Evolutionary conservation across 176 grass and related monocot species (phyloP).

Genomic region (Hsuehochloa calcarea): DNA sequence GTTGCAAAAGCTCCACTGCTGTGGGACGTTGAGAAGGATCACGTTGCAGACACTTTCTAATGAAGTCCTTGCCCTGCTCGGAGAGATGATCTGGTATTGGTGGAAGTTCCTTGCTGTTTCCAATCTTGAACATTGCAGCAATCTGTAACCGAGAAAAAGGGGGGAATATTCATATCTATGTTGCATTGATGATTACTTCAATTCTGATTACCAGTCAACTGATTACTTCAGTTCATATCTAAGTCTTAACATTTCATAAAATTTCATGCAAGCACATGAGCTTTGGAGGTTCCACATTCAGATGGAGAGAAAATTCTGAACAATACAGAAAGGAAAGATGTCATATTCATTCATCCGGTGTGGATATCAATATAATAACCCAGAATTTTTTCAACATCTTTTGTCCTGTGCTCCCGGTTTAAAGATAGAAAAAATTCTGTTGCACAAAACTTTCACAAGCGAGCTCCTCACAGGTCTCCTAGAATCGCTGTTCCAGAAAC

Average conservation of each 20-base stretch:
- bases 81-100: slow-evolving; percentile 91
- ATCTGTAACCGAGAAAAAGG: slow-evolving; percentile 51
- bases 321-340: not conserved
- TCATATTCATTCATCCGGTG: not conserved
- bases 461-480: not conserved
- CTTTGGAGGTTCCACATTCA: slow-evolving; percentile 16
- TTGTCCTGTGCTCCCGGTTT: not conserved
- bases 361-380: not conserved
- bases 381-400: not conserved
- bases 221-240: not conserved
- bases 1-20: slow-evolving; percentile 80
- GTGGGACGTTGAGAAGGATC: slow-evolving; percentile 79
- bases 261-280: slow-evolving; percentile 18
- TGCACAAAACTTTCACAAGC: not conserved
- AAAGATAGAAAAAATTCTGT: not conserved
- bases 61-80: slow-evolving; percentile 74
- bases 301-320: not conserved
- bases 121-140: slow-evolving; percentile 99
- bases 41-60: slow-evolving; percentile 82
- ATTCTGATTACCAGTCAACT: slow-evolving; percentile 16
- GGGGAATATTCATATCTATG: slow-evolving; percentile 17
- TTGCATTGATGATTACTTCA: slow-evolving; percentile 22
- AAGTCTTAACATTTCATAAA: not conserved
- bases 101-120: slow-evolving; percentile 95
- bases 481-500: not conserved